Evolutionary conservation across 208 protist genomes (phyloP), one percentile per base, ranked within the genome.

Genomic region (Borovskyia barvae): DNA sequence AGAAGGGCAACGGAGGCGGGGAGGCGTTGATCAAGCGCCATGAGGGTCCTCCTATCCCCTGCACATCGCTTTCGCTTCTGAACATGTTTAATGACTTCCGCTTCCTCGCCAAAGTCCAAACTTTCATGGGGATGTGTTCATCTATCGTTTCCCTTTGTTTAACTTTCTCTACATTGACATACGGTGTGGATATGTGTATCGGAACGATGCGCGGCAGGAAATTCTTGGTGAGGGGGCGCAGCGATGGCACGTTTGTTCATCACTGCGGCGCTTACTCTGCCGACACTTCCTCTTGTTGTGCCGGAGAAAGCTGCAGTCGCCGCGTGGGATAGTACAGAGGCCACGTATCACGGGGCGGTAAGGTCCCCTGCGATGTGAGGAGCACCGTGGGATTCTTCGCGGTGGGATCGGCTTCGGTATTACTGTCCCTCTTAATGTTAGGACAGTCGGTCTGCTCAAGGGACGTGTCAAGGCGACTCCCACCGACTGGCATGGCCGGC

Each of bases 271-370:
- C 56, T 25, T 54, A 30, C 50, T 66, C 33, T 37, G 42, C 32
- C 5, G 32, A 40, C 5, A 47, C 55, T 6, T 53, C 19, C 30
- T 61, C 64, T n/a, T 72, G 51, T n/a, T 59, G 33, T 28, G 73
- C 56, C 12, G 24, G 39, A 1, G 53, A 42, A 5, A 62, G 45
- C 12, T 53, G 41, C 24, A 77, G 40, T 3, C 42, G 54, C 15
- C 69, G 57, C 42, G 62, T 52, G 14, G 79, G 79, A 2, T 50
- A 50, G 67, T 86, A 86, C 9, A 80, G 39, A 1, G 69, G 71
- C 19, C 81, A 29, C 1, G 52, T 50, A 19, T 56, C 66, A 4
- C 11, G n/a, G 6, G 49, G 36, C 6, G 48, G 36, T 1, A 80
- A 49, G 42, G 74, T 72, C 7, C 46, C 50, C 35, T 66, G 26